Conservation (phyloP, 2,329 filamentous ascomycete genomes). For the Clarireedia monteithiana region DNA sequence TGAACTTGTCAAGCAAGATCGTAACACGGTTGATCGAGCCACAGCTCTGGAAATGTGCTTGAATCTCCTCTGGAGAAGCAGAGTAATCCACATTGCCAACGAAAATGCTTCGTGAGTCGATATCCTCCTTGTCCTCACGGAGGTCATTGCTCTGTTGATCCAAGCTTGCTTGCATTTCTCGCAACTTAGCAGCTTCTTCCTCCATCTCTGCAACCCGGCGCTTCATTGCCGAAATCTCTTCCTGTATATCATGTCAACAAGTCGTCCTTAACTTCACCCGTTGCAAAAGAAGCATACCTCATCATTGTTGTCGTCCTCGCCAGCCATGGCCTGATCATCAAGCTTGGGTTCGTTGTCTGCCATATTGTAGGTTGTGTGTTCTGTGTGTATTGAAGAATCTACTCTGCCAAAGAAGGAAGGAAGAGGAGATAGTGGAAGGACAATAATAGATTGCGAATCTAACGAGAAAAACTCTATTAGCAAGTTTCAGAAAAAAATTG, state of each 20-base stretch:
- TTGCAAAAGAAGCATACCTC: conserved; percentile 20
- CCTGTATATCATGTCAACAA: conserved; percentile 31
- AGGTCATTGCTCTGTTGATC: conserved; percentile 79
- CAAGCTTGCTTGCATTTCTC: conserved; percentile 79
- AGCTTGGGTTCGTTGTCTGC: conserved; percentile 23
- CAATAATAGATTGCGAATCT: background rate
- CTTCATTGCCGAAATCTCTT: conserved; percentile 87
- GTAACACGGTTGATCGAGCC: conserved; percentile 97
- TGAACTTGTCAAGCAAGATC: conserved; percentile 96
- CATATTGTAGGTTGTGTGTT: conserved; percentile 14
- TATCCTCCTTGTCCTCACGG: conserved; percentile 88
- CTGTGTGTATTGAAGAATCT: background rate
- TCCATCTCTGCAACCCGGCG: conserved; percentile 83
- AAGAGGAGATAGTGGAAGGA: background rate
- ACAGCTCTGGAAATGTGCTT: conserved; percentile 95
- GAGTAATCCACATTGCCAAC: conserved; percentile 98
- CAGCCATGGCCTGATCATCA: conserved; percentile 22
- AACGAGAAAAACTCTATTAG: background rate
- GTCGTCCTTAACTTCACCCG: background rate
- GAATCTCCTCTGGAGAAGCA: conserved; percentile 93
- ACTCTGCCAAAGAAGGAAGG: background rate
- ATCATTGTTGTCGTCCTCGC: conserved; percentile 27
- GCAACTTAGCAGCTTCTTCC: conserved; percentile 76
- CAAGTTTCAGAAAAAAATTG: background rate
- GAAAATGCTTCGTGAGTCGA: conserved; percentile 93